Base-by-base conservation (phyloP, 202 grass and related monocot genomes). In the Carex arenaria region DNA sequence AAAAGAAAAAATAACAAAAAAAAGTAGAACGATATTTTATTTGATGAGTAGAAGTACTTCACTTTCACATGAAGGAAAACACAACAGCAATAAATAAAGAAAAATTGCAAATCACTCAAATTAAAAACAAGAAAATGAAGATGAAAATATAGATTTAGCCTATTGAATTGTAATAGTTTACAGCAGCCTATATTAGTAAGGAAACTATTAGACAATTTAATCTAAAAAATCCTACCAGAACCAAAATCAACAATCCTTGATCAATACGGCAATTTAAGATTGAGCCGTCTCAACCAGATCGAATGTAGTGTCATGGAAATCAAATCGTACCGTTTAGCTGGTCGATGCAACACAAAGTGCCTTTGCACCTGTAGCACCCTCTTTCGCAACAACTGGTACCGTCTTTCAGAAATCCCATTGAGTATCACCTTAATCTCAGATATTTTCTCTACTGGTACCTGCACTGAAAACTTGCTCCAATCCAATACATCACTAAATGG, bases 251-350 rank as follows among this genome's bases (percentile, higher is more conserved):
- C 19, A 34, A 49, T 3, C 26, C 4, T 55, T 43, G 12, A 82
- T 94, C 85, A 97, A 84, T 97, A 97, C 0, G 62, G 72, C 14
- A 98, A 82, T 87, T 85, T 88, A 18, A 93, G 61, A 80, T 98
- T 98, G 32, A 98, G 80, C 80, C 95, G 83, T 72, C 92, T 91
- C 36, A 98, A 82, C 95, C 95, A 98, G 19, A 98, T 88, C 22
- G 95, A 98, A 86, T 94, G 92, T 66, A 98, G 38, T 78, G 94
- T 85, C 95, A 98, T 98, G 40, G 89, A 79, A 11, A 94, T 91
- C 54, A 98, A 40, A 74, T 98, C 95, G 49, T 88, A 98, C 78
- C 89, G 87, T 71, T 61, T 77, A 1, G 92, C 81, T 10, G 92
- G 95, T 0, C 90, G 74, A 67, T 98, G 83, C 32, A 98, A 60